These are phyloP conservation scores for Linaria vulgaris DNA, from an alignment of 257 asterid genomes.

Conservation along the genomic window DNA sequence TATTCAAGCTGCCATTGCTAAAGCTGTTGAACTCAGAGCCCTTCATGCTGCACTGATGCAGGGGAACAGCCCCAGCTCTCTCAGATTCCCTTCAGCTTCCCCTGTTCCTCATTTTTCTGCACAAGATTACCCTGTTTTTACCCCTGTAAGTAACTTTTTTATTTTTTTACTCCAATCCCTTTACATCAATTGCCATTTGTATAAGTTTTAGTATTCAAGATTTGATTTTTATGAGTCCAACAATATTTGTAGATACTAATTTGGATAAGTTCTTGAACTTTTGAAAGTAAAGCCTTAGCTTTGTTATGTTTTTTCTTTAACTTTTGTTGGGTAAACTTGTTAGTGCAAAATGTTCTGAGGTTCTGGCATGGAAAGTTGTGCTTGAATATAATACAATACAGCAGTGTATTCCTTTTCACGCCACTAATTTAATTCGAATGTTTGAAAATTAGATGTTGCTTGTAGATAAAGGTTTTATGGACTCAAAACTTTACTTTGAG, in stretches of 20 bases:
- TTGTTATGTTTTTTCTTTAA: neutral
- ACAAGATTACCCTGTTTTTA: conserved; percentile 90
- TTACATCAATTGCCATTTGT: neutral
- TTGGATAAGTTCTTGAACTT: no score
- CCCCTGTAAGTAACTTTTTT: conserved; percentile 58
- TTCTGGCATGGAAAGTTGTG: no score
- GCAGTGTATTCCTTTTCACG: no score
- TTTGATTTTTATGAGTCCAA: conserved; percentile 1
- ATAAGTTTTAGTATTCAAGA: neutral
- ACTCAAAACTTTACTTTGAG: no score
- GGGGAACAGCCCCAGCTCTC: conserved; percentile 47
- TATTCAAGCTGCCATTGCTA: conserved; percentile 73
- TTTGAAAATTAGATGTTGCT: no score
- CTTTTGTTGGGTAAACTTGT: no score
- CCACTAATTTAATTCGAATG: no score
- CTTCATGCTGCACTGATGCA: conserved; percentile 85
- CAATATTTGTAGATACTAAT: no score
- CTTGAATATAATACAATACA: no score
- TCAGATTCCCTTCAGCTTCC: conserved; percentile 52
- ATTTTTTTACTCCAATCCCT: neutral
- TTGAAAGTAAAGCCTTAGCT: no score
- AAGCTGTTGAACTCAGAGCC: conserved; percentile 88
- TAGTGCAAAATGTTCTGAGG: no score
- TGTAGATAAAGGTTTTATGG: no score
- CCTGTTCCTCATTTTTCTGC: conserved; percentile 66